Conservation (phyloP, 257 asterid species). For the Catharanthus roseus region DNA sequence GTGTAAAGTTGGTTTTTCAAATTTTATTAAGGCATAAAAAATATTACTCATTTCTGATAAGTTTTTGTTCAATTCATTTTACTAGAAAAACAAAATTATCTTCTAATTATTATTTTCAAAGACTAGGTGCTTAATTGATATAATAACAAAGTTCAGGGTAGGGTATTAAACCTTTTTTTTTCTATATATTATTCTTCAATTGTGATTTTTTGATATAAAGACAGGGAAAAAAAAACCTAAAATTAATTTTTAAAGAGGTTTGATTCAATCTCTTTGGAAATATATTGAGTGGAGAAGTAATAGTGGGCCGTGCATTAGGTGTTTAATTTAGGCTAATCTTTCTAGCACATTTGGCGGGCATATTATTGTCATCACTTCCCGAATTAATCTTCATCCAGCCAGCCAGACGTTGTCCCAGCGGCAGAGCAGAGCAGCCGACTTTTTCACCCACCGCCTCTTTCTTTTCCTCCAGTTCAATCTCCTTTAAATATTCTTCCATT, state of each 20-base stretch:
- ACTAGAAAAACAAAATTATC: too few relatives aligned
- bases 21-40: too few relatives aligned
- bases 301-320: not conserved
- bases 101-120: too few relatives aligned
- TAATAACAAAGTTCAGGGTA: too few relatives aligned
- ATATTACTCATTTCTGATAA: too few relatives aligned
- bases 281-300: too few relatives aligned
- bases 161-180: too few relatives aligned
- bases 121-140: too few relatives aligned
- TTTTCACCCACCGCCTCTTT: conserved; percentile 21
- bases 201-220: not conserved
- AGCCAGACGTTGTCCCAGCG: not conserved
- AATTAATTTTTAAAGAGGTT: not conserved
- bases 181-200: not conserved
- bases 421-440: conserved; percentile 20
- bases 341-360: not conserved
- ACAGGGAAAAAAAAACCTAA: not conserved
- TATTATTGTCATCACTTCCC: not conserved
- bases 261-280: too few relatives aligned
- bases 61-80: too few relatives aligned
- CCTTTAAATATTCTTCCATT: not conserved
- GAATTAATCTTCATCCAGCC: not conserved
- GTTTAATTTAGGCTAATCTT: not conserved
- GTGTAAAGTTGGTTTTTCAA: too few relatives aligned
- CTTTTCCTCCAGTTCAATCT: conserved; percentile 1